Evolutionary conservation across 192 early-diverging fungal genomes (phyloP), one percentile per base, ranked within the genome.

Genomic region (Backusella morwellensis): DNA sequence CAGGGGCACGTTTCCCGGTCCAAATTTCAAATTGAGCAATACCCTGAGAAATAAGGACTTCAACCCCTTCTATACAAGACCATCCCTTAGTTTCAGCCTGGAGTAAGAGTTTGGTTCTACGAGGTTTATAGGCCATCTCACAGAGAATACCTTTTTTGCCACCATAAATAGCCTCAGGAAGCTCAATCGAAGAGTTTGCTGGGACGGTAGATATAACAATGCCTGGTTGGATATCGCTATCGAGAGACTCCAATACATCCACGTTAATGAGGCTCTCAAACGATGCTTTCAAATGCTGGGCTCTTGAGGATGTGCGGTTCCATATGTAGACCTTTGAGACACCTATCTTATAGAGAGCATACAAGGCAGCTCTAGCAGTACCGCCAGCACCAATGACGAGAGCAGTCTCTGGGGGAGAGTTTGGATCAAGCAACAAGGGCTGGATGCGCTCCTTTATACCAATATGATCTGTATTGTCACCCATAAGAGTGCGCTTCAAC

Each of bases 401-500:
- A 12, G 93, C 98, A 50, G 80, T 29, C 32, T 73, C 56, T 26
- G 81, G 81, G 42, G 78, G 74, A 32, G 68, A 44, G 7, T 47
- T 75, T 67, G 81, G 72, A 71, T 79, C 75, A 11, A 76, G 47
- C 38, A 85, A 74, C 17, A 86, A 79, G 8, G 81, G 84, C 68
- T 86, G 79, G 44, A 97, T 85, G 54, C 87, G 88, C 26, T 83
- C 81, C 38, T 85, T 85, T 52, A 99, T 98, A 41, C 98, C 98
- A 17, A 97, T 74, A 86, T 94, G 97, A 80, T 99, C 98, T 26
- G 98, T 99, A 83, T 99, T 99, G 73, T 97, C 96, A 23, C 98
- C 98, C 23, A 90, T 42, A 0, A 97, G 81, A 35, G 72, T 54
- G 11, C 83, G 78, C 21, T 83, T 77, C 35, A 69, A 35, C 26